These are phyloP conservation scores for Rubia peregrina DNA, from an alignment of 305 asterid species.

Conservation along the genomic window DNA sequence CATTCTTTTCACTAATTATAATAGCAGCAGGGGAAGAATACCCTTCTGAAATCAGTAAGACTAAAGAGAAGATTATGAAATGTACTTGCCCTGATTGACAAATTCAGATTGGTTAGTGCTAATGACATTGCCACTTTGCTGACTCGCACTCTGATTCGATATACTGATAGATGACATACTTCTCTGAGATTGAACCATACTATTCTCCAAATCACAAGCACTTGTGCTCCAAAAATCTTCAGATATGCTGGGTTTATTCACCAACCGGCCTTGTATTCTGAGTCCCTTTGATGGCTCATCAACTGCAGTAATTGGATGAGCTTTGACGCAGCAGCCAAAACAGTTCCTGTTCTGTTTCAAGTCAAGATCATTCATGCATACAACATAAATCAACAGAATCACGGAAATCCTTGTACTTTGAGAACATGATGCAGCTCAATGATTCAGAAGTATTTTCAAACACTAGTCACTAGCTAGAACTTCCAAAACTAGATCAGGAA, in stretches of 20 bases:
- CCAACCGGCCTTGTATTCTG: conserved; percentile 62
- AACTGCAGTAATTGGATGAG: conserved; percentile 54
- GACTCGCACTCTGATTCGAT: conserved; percentile 50
- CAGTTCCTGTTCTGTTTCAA: conserved; percentile 75
- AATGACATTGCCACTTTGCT: conserved; percentile 36
- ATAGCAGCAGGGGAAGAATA: background rate
- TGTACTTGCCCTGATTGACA: conserved; percentile 56
- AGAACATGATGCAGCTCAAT: background rate
- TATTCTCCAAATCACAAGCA: conserved; percentile 60
- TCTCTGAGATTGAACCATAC: conserved; percentile 62
- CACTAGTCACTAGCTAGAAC: background rate
- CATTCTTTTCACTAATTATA: background rate
- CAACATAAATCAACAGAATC: conserved; percentile 16
- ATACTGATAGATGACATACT: conserved; percentile 61
- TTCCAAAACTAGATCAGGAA: background rate
- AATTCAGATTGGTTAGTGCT: conserved; percentile 47
- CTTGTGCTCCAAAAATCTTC: conserved; percentile 90
- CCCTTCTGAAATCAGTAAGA: background rate
- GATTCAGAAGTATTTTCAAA: background rate
- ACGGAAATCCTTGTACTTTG: background rate
- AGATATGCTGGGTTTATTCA: conserved; percentile 46
- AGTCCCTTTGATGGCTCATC: conserved; percentile 74
- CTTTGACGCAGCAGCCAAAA: conserved; percentile 60
- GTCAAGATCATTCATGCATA: conserved; percentile 39
- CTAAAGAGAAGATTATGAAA: background rate